Conservation (phyloP, 2,329 filamentous ascomycete species). For the Dendrostoma leiphaemia region DNA sequence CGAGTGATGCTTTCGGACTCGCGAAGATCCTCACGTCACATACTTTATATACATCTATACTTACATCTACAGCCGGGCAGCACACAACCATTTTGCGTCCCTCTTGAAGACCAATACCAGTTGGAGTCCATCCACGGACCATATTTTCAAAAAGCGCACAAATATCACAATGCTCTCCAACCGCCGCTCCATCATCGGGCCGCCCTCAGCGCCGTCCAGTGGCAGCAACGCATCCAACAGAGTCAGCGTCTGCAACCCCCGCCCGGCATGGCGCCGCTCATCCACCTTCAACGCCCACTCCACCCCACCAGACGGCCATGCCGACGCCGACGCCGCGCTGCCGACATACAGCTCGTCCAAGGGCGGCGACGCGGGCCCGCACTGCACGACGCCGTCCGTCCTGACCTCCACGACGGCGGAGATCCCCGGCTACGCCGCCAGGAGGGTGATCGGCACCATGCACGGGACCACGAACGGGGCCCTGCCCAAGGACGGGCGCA, state of each 20-base stretch:
- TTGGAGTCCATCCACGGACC: no score
- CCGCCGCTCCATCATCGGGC: conserved; percentile 9
- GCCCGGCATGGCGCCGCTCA: conserved; percentile 7
- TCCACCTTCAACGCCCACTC: conserved; percentile 8
- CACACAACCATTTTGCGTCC: no score
- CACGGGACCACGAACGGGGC: conserved; percentile 31
- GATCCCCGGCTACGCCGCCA: conserved; percentile 53
- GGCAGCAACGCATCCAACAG: not conserved
- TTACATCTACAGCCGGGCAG: not conserved
- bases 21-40: no score
- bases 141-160: not conserved
- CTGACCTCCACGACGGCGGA: conserved; percentile 7
- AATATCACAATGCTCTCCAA: conserved; percentile 8
- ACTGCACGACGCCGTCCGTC: conserved; percentile 1
- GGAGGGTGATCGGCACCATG: conserved; percentile 55
- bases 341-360: not conserved
- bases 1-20: no score
- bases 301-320: not conserved
- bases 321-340: not conserved
- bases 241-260: conserved; percentile 6
- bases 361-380: not conserved
- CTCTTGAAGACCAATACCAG: no score
- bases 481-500: conserved; percentile 11
- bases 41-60: no score
- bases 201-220: not conserved